phyloP scores from a whole-genome alignment of 371 early-diverging fungal species.

The Cokeromyces recurvatus region DNA sequence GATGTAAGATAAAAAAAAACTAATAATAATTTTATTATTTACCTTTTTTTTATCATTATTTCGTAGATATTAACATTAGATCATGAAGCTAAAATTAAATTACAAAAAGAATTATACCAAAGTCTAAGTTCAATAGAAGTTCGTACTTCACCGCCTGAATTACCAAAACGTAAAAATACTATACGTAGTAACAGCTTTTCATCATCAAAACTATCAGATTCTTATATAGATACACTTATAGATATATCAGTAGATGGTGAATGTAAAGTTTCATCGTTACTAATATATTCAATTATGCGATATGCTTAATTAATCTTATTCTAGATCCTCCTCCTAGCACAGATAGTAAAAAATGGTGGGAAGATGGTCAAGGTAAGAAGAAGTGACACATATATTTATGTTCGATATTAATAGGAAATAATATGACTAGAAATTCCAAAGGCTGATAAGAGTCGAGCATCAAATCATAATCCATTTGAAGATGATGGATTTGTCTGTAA shows the following conservation, averaged over 20 bases:
- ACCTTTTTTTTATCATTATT: too few relatives aligned
- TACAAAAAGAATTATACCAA: conserved; percentile 47
- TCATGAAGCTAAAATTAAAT: conserved; percentile 31
- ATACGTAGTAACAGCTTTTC: conserved; percentile 4
- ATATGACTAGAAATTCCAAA: conserved; percentile 20
- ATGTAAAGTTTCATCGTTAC: too few relatives aligned
- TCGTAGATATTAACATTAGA: conserved; percentile 40
- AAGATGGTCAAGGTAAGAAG: conserved; percentile 22
- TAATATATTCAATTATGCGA: too few relatives aligned
- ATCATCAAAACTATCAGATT: conserved; percentile 20
- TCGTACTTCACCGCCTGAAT: conserved; percentile 12
- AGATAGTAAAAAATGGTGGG: conserved; percentile 42
- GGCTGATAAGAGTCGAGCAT: conserved; percentile 20
- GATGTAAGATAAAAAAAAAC: conserved; percentile 16
- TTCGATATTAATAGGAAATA: too few relatives aligned
- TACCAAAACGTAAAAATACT: conserved; percentile 17
- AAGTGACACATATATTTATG: background rate
- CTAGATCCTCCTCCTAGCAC: conserved; percentile 40
- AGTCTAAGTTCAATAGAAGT: conserved; percentile 31
- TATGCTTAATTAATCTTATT: background rate
- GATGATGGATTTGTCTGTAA: conserved; percentile 12
- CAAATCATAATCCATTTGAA: conserved; percentile 28
- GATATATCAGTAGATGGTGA: conserved; percentile 16
- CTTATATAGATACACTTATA: conserved; percentile 23
- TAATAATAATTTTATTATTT: background rate